Evolutionary conservation across 352 stramenopile genomes (phyloP), one percentile per base, ranked within the genome.

Genomic region (Phytophthora litchii): DNA sequence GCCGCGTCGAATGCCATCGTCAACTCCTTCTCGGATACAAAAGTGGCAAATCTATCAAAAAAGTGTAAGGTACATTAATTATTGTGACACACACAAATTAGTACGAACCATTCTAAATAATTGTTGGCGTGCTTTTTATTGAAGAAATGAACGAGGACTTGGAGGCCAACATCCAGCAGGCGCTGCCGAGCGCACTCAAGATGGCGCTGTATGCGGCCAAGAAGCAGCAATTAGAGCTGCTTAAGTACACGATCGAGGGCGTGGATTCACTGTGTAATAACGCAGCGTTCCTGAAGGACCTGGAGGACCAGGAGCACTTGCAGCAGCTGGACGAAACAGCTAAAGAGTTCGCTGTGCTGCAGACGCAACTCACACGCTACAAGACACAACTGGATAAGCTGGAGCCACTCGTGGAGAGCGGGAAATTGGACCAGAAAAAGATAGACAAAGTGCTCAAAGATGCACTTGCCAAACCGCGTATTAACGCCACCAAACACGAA

Each of bases 141-240:
- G 25, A 20, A 16, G 20, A 48, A 34, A 88, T 86, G 78, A 61
- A 86, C 57, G 66, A 72, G 13, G 83, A 90, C 27, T 54, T 92
- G 34, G 77, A 89, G 35, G 69, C 55, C 1, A 80, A 70, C 41
- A 86, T 92, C 56, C 63, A 76, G 56, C 79, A 70, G 38, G 80
- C 80, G 57, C 68, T 89, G 67, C 83, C 83, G 5, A 76, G 64
- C 34, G 78, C 78, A 46, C 73, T 89, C 43, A 92, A 92, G 68
- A 92, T 89, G 78, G 71, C 77, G 41, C 63, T 92, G 44, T 89
- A 86, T 49, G 70, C 77, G 25, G 78, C 80, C 36, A 88, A 89
- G 58, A 89, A 91, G 63, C 82, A 94, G 62, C 70, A 73, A 23
- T 74, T 80, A 44, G 86, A 94, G 44, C 57, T 95, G 42, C 67